Base-by-base conservation (phyloP, 805 yeast species). In the Lipomyces spencermartinsiae region DNA sequence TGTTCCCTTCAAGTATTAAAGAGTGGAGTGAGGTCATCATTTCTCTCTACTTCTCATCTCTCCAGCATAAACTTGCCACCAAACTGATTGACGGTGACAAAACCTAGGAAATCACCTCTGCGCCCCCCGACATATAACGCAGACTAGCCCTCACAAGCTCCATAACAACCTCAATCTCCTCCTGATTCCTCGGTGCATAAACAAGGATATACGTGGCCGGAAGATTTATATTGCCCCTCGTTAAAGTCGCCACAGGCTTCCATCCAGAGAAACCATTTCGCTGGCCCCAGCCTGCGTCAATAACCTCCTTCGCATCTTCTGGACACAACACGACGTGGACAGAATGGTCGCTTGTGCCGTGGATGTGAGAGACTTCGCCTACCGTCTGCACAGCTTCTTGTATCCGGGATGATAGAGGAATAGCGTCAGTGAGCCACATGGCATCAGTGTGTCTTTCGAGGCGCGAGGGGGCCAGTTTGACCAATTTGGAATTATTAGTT, bases 201-300 rank as follows among this genome's bases (percentile, higher is more conserved):
- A 46, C 22, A 14, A 46, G 5, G 9, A 46, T 19, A 46, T 46
- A 46, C 51, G n/a, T 19, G 6, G 10, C 22, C 51, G 51, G 51
- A 14, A 46, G 4, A 19, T 19, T 14, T 19, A 46, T 46, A 14
- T 14, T 14, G n/a, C 22, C 22, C 22, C 22, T 10, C 22, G 22
- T 4, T 16, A 16, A 46, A 14, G 22, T 14, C 51, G 22, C 22
- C 22, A 46, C 22, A 46, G 22, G 22, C 51, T 19, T 46, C n/a
- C 51, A 16, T 16, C 51, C 51, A 19, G 51, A 46, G 22, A 46
- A 46, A 19, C 10, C 51, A 19, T 46, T 4, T 16, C 51, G 51
- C 51, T 46, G 51, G 51, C 51, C 51, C 51, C 51, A 46, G 51
- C 51, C 51, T 16, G 51, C 51, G 12, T 14, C n/a, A 19, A 46